Evolutionary conservation across 208 protist species (phyloP), one percentile per base, ranked within the genome.

Genomic region (Leishmania amazonensis): DNA sequence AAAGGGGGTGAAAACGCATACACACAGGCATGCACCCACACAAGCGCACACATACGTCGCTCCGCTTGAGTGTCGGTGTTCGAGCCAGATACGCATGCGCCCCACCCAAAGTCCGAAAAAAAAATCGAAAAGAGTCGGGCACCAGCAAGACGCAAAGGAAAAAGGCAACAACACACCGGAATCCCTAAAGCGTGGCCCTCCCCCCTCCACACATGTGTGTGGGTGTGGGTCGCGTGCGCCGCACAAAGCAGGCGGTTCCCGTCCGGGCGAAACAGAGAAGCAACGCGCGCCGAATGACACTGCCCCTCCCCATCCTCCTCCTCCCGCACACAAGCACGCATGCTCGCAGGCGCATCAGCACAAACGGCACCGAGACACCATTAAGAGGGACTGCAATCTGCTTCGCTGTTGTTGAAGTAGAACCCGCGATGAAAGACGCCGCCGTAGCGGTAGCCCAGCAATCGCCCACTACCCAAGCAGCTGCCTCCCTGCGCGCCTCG

Each of bases 381-480:
- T 68, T 21, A 68, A 68, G 62, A 31, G 31, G 31, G 62, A 8
- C 21, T 3, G 28, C 62, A 2, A 40, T 40, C 9, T 8, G 70
- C 28, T 62, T 47, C 64, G 54, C 35, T 45, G 35, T 65, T 78
- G 28, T 84, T 65, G 57, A 88, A 90, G 64, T 87, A 88, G 72
- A 96, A 96, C 28, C 86, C 87, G 40, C 93, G 89, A 73, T 89
- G 88, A 57, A 96, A 96, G 38, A 91, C 85, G 51, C 92, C 86
- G 17, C 93, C 90, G 65, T 89, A 95, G 70, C 93, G 89, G 76
- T 96, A 96, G 17, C 91, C 88, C 47, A 92, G 81, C 35, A 93
- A 83, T 42, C 75, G 80, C 3, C 88, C 88, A 42, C 83, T 83
- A 0, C 88, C 89, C 11, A 82, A 72, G 28, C 84, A 83, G 70